phyloP scores from a whole-genome alignment of 306 rosid genomes.

The Medicago arabica region DNA sequence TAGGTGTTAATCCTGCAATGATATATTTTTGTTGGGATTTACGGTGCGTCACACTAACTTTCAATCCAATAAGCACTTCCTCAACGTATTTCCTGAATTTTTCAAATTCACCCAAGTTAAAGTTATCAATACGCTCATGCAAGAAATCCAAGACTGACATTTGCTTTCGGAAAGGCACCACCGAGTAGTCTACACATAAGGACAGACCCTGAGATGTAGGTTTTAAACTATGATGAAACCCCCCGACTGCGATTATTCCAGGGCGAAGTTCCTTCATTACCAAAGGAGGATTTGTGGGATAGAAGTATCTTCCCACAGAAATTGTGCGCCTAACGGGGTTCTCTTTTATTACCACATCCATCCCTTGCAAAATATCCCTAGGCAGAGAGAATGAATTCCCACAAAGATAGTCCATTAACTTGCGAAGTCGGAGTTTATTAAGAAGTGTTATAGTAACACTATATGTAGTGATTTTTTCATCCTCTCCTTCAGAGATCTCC shows the following conservation, averaged over 20 bases:
- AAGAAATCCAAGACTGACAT: slow-evolving; percentile 68
- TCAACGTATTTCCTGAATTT: slow-evolving; percentile 47
- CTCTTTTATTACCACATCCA: slow-evolving; percentile 81
- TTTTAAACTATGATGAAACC: slow-evolving; percentile 66
- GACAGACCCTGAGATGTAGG: slow-evolving; percentile 70
- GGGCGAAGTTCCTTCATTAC: slow-evolving; percentile 52
- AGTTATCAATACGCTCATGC: slow-evolving; percentile 42
- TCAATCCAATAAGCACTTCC: slow-evolving; percentile 51
- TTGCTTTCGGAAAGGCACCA: slow-evolving; percentile 65
- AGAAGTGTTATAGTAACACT: slow-evolving; percentile 53
- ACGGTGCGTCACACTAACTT: slow-evolving; percentile 77
- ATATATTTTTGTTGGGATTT: slow-evolving; percentile 56
- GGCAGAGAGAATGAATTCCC: slow-evolving; percentile 53
- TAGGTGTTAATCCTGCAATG: slow-evolving; percentile 51
- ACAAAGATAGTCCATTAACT: slow-evolving; percentile 63
- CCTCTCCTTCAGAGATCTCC: slow-evolving; percentile 62
- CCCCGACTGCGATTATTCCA: slow-evolving; percentile 61
- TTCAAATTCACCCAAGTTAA: slow-evolving; percentile 47
- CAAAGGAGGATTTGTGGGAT: slow-evolving; percentile 51
- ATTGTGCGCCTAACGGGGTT: slow-evolving; percentile 63
- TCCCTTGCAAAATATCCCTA: slow-evolving; percentile 74
- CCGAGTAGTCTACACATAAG: slow-evolving; percentile 74
- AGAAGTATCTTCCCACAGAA: slow-evolving; percentile 62
- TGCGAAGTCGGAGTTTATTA: slow-evolving; percentile 53
- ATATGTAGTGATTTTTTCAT: slow-evolving; percentile 48